Base-by-base conservation (phyloP, 2,329 filamentous ascomycete species). In the Claviceps sp. region DNA sequence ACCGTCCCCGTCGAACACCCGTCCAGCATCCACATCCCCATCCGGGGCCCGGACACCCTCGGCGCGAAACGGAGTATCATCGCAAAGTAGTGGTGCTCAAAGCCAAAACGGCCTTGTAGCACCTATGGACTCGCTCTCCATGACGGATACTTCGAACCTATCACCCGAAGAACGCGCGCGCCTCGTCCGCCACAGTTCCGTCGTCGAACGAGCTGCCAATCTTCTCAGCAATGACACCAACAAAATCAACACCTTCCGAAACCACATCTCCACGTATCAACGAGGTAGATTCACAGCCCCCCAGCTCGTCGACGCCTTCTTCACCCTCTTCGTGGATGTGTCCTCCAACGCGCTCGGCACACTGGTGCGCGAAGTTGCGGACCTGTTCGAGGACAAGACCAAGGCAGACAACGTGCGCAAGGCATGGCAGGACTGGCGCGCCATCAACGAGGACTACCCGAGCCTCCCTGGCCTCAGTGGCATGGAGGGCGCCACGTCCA, bases 361-460 rank as follows among this genome's bases (percentile, higher is more conserved):
- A 26, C 76, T 98, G 1, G 79, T 97, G 56, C 86, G 91, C 55
- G 93, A 98, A 64, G 78, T 96, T 3, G 86, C 91, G 5, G 91
- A 97, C 50, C 81, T 98, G 11, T 97, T 93, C 60, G 91, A 98
- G 59, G 85, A 94, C 59, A 77, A 84, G 48, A 64, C 67, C 18
- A 95, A 95, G 64, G 81, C 81, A 1, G 82, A 85, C 50, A 75
- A 73, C 0, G 71, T 98, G 3, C 78, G 89, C 26, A 85, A 85
- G 60, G 88, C 90, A 1, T 96, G 91, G 89, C 88, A 88, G 59
- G 87, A 95, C 67, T 96, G 91, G 88, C 87, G 88, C 47, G 89
- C 89, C 40, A 93, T 95, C 69, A 94, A 95, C 58, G 90, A 96
- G 67, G 90, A 96, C 65, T 97, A 96, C 59, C 91, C 91, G 0